Conservation (phyloP, 164 flowering plant species). For the Aristolochia californica region DNA sequence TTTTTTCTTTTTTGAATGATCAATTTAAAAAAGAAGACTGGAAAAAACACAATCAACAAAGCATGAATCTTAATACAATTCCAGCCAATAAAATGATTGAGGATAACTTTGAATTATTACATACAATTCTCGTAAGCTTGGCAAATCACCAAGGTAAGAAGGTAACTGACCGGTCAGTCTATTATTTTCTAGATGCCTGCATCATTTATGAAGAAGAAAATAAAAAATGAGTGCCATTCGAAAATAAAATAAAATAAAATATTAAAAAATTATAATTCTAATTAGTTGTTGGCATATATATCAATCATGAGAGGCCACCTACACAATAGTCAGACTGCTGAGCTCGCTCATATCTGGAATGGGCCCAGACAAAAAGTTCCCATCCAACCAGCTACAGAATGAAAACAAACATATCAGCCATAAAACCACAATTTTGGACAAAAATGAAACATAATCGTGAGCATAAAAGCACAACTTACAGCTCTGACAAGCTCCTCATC, state of each 20-base stretch:
- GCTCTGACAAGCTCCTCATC: slow-evolving; percentile 61
- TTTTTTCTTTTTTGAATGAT: no score
- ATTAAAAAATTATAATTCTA: no score
- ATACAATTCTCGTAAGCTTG: slow-evolving; percentile 69
- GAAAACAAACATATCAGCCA: slow-evolving; percentile 5
- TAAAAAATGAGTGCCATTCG: background rate
- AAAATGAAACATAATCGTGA: slow-evolving; percentile 2
- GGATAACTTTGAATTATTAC: slow-evolving; percentile 13
- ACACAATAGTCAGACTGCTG: slow-evolving; percentile 51
- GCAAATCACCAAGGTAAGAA: slow-evolving; percentile 55
- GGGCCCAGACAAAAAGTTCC: slow-evolving; percentile 54
- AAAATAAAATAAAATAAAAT: no score
- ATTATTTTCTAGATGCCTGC: slow-evolving; percentile 95
- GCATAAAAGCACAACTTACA: slow-evolving; percentile 47
- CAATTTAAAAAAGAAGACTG: no score
- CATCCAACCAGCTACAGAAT: slow-evolving; percentile 63
- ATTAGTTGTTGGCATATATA: background rate
- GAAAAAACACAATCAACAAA: no score
- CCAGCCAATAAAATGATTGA: no score
- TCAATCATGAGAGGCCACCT: slow-evolving; percentile 23
- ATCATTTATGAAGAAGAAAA: slow-evolving; percentile 6
- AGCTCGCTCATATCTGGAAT: slow-evolving; percentile 81
- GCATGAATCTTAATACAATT: no score
- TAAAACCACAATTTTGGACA: background rate
- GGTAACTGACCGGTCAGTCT: slow-evolving; percentile 63